These are phyloP conservation scores for Cyberlindnera maritima DNA, from an alignment of 805 yeast species.

Conservation along the genomic window DNA sequence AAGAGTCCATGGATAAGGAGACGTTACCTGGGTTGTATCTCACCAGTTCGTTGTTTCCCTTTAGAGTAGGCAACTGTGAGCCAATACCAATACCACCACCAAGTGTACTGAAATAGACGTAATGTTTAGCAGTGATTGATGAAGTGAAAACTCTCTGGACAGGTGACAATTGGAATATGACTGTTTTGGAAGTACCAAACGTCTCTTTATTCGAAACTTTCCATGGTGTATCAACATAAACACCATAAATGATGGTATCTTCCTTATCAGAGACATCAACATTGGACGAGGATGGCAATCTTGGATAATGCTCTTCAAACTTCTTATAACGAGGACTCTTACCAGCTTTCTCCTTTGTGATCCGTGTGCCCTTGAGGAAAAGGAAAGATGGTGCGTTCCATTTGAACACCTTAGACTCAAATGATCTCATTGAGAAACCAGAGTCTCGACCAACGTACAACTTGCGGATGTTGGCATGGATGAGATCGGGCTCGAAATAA, in stretches of 20 bases:
- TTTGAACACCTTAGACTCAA: slow-evolving; percentile 66
- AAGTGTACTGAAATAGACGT: slow-evolving; percentile 62
- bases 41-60: slow-evolving; percentile 35
- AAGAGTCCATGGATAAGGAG: slow-evolving; percentile 73
- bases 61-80: slow-evolving; percentile 56
- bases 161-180: slow-evolving; percentile 70
- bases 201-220: slow-evolving; percentile 61
- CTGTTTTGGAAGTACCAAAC: slow-evolving; percentile 61
- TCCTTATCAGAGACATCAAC: slow-evolving; percentile 32
- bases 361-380: slow-evolving; percentile 56
- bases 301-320: slow-evolving; percentile 50
- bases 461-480: slow-evolving; percentile 49
- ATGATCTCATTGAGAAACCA: slow-evolving; percentile 86
- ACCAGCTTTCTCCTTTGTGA: slow-evolving; percentile 16
- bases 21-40: slow-evolving; percentile 70
- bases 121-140: slow-evolving; percentile 34
- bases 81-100: slow-evolving; percentile 91
- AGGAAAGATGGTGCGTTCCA: slow-evolving; percentile 88
- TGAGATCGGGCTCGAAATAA: slow-evolving; percentile 36
- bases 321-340: slow-evolving; percentile 46
- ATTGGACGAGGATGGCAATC: slow-evolving; percentile 29
- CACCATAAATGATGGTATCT: slow-evolving; percentile 57
- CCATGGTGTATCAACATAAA: slow-evolving; percentile 75
- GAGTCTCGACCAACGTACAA: slow-evolving; percentile 70
- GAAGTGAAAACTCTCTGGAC: slow-evolving; percentile 52